Conservation (phyloP, 2,329 filamentous ascomycete genomes). For the Aspergillus intermedius region DNA sequence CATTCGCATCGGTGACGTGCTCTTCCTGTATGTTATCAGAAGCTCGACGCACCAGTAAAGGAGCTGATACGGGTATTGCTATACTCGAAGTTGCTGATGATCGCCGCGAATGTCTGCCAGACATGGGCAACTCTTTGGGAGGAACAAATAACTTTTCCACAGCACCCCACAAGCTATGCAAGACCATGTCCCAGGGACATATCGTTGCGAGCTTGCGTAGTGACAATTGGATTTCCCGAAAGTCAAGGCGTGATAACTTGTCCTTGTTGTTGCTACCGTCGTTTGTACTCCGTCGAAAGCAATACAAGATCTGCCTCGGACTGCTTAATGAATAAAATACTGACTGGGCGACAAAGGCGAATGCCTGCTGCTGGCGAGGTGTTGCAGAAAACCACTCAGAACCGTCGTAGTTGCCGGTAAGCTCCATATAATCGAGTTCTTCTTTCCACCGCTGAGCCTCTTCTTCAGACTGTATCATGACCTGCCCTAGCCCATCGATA, state of each 20-base stretch:
- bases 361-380: constrained; percentile 29
- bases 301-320: constrained; percentile 34
- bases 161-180: constrained; percentile 38
- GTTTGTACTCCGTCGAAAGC: constrained; percentile 28
- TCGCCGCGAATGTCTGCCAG: constrained; percentile 24
- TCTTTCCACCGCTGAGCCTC: constrained; percentile 34
- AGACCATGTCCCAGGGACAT: constrained; percentile 35
- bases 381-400: constrained; percentile 34
- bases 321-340: constrained; percentile 39
- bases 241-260: constrained; percentile 16
- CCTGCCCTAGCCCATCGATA: constrained; percentile 28
- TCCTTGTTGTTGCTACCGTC: neutral
- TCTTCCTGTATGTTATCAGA: constrained; percentile 24
- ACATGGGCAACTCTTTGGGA: constrained; percentile 28
- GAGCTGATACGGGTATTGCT: constrained; percentile 12
- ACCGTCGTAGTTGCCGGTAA: constrained; percentile 30
- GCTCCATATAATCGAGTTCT: constrained; percentile 32
- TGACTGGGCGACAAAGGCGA: constrained; percentile 40
- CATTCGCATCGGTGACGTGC: constrained; percentile 32
- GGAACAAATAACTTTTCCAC: constrained; percentile 36
- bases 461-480: constrained; percentile 31
- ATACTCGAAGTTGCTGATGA: constrained; percentile 24
- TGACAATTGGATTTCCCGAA: constrained; percentile 25
- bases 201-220: constrained; percentile 30
- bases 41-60: constrained; percentile 19